Evolutionary conservation across 2,329 filamentous ascomycete species (phyloP).

Genomic region (Botrytis deweyae): DNA sequence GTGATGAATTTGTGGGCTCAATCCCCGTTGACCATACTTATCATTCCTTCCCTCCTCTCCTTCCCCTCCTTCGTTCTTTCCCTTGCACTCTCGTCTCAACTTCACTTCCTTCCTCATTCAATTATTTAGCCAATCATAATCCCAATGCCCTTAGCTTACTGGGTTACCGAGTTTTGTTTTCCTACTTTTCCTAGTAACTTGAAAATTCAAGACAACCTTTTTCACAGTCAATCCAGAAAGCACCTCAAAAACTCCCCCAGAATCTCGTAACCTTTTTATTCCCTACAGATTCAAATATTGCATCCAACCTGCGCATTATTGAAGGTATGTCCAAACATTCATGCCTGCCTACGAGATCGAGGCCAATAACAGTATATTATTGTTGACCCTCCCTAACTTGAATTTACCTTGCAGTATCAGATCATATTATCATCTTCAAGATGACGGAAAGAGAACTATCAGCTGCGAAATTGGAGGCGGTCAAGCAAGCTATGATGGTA

Average conservation of each 20-base stretch:
- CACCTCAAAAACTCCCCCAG: background rate
- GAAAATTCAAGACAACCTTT: background rate
- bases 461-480: conserved; percentile 1
- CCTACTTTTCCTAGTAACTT: background rate
- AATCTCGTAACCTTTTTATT: background rate
- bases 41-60: background rate
- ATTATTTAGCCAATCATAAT: background rate
- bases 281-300: background rate
- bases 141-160: background rate
- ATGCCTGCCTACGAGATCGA: background rate
- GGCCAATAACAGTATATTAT: background rate
- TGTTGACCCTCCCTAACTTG: background rate
- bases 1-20: background rate
- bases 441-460: conserved; percentile 6
- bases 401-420: background rate
- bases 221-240: background rate
- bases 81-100: background rate
- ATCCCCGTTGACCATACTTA: background rate
- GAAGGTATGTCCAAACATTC: background rate
- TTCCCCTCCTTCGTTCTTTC: background rate
- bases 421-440: background rate
- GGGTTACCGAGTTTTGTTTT: background rate
- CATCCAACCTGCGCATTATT: background rate
- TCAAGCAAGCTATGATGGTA: conserved; percentile 37
- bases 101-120: background rate